A percentile compares a stretch with the other conserved stretches of the same genome.
Evolutionary conservation across 1,284 basidiomycete species (phyloP).

Genomic region (Butyriboletus regius): DNA sequence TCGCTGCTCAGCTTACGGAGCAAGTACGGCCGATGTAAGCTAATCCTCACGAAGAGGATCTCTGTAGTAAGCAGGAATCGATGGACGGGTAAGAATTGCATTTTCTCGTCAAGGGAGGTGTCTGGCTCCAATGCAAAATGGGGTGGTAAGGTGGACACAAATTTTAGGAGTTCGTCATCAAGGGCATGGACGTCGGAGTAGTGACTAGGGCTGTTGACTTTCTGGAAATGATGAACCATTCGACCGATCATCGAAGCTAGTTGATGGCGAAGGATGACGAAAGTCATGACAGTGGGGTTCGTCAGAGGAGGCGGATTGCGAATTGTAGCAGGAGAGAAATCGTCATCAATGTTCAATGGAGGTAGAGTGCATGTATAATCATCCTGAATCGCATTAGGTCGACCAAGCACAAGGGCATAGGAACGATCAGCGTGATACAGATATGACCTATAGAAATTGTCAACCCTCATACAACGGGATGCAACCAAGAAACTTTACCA

Average conservation of each 20-base stretch:
- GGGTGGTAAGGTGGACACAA: constrained; percentile 68
- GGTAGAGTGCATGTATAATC: constrained; percentile 77
- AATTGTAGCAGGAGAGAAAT: constrained; percentile 39
- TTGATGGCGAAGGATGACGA: constrained; percentile 78
- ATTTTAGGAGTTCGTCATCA: constrained; percentile 79
- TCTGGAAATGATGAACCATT: constrained; percentile 93
- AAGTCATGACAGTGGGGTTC: constrained; percentile 77
- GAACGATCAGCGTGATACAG: constrained; percentile 89
- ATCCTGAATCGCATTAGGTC: constrained; percentile 83
- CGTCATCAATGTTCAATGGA: constrained; percentile 79
- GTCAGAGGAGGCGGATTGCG: constrained; percentile 52
- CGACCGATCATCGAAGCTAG: constrained; percentile 81
- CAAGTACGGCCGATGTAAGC: constrained; percentile 71
- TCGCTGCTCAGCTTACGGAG: constrained; percentile 65
- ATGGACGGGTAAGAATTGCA: constrained; percentile 62
- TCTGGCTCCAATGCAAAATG: constrained; percentile 73
- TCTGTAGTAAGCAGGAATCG: constrained; percentile 75
- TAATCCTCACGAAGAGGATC: constrained; percentile 71
- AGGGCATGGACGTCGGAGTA: constrained; percentile 79
- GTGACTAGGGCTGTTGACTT: constrained; percentile 72
- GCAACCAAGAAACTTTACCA: constrained; percentile 49
- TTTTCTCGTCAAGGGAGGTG: constrained; percentile 63
- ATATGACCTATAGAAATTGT: constrained; percentile 58
- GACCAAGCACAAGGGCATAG: constrained; percentile 83
- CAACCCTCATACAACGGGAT: constrained; percentile 6